Evolutionary conservation across 306 rosid species (phyloP), one percentile per base, ranked within the genome.

Genomic region (Cajanus cajan): DNA sequence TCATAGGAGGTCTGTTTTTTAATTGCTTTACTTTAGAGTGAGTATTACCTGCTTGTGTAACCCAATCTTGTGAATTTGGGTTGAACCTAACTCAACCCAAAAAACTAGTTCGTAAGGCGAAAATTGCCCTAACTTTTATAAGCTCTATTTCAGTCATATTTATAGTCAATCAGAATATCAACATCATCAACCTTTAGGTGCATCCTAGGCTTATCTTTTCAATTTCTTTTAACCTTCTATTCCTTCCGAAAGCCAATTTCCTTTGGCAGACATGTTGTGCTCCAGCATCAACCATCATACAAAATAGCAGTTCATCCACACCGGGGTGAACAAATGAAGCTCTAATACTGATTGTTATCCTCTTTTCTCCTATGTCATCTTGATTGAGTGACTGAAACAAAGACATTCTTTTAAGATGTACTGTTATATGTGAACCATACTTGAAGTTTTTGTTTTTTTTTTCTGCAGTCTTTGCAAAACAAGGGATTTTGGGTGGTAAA

Each of bases 401-500:
- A 47, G 50, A 19, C 0, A 39, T 12, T 74, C 76, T 34, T 75
- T 55, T 6, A 48, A 72, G 18, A 58, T 79, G 14, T 55, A 33
- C 11, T 33, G 16, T 71, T 72, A 14, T 58, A 45, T 82, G 22
- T 80, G 78, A 59, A 51, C 36, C 45, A 5, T 63, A 15, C 33
- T 57, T 77, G 73, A 66, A 55, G 18, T 4, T 10, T 55, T 55
- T 22, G 1, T 59, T 7, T 76, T 68, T 14, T 82, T 68, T 63
- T 40, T 24, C 67, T 55, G 76, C 88, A 74, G 82, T 84, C 90
- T 84, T 79, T 90, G 50, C 88, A 87, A 85, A 89, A 90, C 83
- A 86, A 92, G 83, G 91, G 91, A 22, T 84, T 90, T 85, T 89
- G 93, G 94, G 83, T 84, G 87, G 80, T 72, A 25, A 90, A 89